phyloP scores from a whole-genome alignment of 495 filamentous ascomycete genomes.

The Mytilinidion resinicola region DNA sequence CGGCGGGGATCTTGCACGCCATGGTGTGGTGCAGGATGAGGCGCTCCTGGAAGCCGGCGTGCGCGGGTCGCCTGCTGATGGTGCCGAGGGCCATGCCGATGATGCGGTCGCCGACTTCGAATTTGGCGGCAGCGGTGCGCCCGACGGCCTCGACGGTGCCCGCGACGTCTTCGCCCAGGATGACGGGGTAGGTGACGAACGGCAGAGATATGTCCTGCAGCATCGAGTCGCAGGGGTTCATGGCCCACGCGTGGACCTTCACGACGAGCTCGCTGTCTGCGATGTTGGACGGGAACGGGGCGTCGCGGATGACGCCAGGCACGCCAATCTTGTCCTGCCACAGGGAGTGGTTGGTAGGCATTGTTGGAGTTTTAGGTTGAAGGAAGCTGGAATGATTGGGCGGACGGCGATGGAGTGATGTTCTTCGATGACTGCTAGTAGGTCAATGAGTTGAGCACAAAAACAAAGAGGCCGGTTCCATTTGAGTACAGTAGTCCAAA shows the following conservation, averaged over 20 bases:
- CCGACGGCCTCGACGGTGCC: slow-evolving; percentile 49
- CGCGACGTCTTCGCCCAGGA: slow-evolving; percentile 48
- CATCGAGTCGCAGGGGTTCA: slow-evolving; percentile 56
- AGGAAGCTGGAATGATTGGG: no score
- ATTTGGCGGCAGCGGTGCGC: slow-evolving; percentile 6
- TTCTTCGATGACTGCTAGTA: no score
- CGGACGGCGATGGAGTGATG: no score
- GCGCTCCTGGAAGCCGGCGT: slow-evolving; percentile 50
- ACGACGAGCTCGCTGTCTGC: slow-evolving; percentile 36
- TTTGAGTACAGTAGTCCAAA: no score
- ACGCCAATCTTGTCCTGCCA: no score
- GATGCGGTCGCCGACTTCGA: slow-evolving; percentile 43
- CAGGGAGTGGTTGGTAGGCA: no score
- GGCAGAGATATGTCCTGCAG: slow-evolving; percentile 29
- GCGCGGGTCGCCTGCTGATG: slow-evolving; percentile 42
- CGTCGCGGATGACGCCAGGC: no score
- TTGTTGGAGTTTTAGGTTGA: no score
- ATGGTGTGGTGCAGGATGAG: slow-evolving; percentile 44
- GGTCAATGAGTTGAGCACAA: no score
- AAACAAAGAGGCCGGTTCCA: no score
- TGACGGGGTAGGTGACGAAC: slow-evolving; percentile 24
- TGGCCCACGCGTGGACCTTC: slow-evolving; percentile 44
- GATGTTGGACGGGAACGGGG: no score
- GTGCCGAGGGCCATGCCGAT: slow-evolving; percentile 43
- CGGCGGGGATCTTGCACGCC: slow-evolving; percentile 47